phyloP scores from a whole-genome alignment of 495 filamentous ascomycete species.

The Xylaria longipes region DNA sequence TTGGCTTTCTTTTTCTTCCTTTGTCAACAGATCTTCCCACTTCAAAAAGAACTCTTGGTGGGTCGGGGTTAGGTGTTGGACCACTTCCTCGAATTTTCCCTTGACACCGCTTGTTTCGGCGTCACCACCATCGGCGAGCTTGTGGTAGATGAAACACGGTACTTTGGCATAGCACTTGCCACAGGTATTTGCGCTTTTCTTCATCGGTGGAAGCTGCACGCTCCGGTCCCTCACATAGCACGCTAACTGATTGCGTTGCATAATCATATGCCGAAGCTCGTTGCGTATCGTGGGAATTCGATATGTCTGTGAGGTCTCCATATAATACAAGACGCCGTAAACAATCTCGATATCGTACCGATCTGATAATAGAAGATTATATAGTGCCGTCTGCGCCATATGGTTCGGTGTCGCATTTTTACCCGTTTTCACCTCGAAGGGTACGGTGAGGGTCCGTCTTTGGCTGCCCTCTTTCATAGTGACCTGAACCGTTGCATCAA shows the following conservation, averaged over 20 bases:
- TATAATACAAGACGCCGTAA: conserved; percentile 92
- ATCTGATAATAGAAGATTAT: conserved; percentile 91
- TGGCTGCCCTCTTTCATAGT: conserved; percentile 69
- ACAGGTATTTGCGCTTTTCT: conserved; percentile 77
- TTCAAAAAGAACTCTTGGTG: conserved; percentile 88
- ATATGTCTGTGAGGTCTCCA: conserved; percentile 84
- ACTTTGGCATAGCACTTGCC: conserved; percentile 85
- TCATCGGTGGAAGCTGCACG: conserved; percentile 80
- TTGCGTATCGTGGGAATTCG: conserved; percentile 82
- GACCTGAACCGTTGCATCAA: conserved; percentile 97
- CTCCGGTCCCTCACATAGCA: conserved; percentile 81
- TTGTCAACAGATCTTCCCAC: conserved; percentile 92
- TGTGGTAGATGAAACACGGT: conserved; percentile 93
- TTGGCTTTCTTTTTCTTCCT: conserved; percentile 87
- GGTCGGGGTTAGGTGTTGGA: conserved; percentile 71
- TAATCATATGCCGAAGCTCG: conserved; percentile 93
- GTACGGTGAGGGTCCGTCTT: conserved; percentile 77
- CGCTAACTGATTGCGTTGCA: conserved; percentile 90
- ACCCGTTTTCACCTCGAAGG: conserved; percentile 95
- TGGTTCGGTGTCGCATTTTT: conserved; percentile 78
- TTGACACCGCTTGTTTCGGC: conserved; percentile 79
- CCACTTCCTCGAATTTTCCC: conserved; percentile 76
- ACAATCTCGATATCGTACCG: conserved; percentile 90
- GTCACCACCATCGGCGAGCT: conserved; percentile 82
- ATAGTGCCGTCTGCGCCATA: conserved; percentile 91